phyloP scores from a whole-genome alignment of 306 rosid genomes.

The Rosa persica region DNA sequence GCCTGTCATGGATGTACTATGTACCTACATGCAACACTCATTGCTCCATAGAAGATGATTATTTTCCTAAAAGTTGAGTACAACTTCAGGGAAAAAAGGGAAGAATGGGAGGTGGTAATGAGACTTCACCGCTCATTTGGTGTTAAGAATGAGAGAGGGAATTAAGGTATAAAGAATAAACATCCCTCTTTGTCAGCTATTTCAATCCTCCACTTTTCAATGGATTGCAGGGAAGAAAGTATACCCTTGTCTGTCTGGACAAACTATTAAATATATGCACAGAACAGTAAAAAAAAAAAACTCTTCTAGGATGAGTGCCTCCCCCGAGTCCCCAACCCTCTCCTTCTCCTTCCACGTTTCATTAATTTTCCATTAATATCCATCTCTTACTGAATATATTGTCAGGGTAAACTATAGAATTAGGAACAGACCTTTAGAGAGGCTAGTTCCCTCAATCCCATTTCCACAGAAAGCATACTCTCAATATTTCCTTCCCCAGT shows the following conservation, averaged over 20 bases:
- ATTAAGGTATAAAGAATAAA: neutral
- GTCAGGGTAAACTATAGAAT: neutral
- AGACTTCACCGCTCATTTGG: neutral
- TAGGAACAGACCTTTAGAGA: conserved; percentile 65
- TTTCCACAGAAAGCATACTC: conserved; percentile 96
- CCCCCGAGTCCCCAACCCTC: neutral
- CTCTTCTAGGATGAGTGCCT: neutral
- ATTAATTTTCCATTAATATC: neutral
- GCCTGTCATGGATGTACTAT: conserved; percentile 12
- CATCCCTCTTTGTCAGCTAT: neutral
- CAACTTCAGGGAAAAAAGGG: neutral
- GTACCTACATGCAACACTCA: conserved; percentile 8
- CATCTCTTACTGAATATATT: neutral
- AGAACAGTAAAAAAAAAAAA: neutral
- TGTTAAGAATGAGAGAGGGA: neutral
- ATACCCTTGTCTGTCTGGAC: neutral
- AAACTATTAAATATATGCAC: neutral
- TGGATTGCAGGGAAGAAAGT: neutral
- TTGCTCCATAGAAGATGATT: neutral
- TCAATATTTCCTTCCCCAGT: conserved; percentile 93
- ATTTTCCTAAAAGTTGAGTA: neutral
- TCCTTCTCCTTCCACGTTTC: neutral
- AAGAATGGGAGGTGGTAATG: neutral
- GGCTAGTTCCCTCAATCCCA: conserved; percentile 84
- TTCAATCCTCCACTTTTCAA: neutral